Conservation (phyloP, 2,329 filamentous ascomycete genomes). For the Clonostachys sp. region DNA sequence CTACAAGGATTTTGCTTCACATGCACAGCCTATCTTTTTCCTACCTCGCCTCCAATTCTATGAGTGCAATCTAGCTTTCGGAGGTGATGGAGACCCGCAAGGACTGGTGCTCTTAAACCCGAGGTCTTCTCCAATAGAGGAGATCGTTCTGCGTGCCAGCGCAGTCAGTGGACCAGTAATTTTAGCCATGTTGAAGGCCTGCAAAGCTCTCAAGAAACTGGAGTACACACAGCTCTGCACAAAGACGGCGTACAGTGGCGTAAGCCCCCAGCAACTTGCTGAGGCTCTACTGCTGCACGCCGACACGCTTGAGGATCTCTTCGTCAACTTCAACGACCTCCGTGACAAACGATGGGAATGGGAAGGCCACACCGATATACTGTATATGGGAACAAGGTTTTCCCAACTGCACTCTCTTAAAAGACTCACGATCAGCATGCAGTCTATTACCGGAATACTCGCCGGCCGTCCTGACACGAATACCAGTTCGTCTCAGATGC, state of each 20-base stretch:
- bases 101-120: too few relatives aligned
- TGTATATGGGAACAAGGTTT: neutral
- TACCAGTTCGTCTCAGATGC: neutral
- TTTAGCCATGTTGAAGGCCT: neutral
- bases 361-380: neutral
- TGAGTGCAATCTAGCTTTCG: too few relatives aligned
- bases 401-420: neutral
- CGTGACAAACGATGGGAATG: neutral
- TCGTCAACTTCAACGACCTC: slow-evolving; percentile 3
- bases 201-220: neutral
- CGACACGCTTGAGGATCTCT: slow-evolving; percentile 4
- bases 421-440: neutral
- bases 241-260: too few relatives aligned
- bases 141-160: too few relatives aligned
- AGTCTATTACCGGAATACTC: neutral
- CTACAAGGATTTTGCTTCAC: too few relatives aligned
- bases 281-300: slow-evolving; percentile 3
- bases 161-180: too few relatives aligned
- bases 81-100: too few relatives aligned
- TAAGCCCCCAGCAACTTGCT: slow-evolving; percentile 1
- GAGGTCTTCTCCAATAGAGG: too few relatives aligned
- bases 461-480: too few relatives aligned
- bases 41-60: too few relatives aligned
- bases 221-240: too few relatives aligned
- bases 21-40: too few relatives aligned